phyloP scores from a whole-genome alignment of 352 stramenopile genomes.

The Pythium diclinum region DNA sequence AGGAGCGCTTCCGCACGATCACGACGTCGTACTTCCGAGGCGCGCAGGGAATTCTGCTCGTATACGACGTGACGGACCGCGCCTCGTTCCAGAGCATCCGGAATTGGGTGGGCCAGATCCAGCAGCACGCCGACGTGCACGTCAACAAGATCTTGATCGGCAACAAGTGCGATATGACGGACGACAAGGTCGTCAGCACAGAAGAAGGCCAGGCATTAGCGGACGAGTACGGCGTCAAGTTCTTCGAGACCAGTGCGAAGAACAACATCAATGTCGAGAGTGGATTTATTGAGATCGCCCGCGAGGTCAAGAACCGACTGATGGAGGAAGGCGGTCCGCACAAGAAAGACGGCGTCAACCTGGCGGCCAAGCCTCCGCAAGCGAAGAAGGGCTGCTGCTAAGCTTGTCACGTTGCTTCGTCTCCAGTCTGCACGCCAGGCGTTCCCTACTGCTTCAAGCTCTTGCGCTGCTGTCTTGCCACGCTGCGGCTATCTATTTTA shows the following conservation, averaged over 20 bases:
- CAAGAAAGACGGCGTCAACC: slow-evolving; percentile 85
- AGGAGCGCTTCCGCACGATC: slow-evolving; percentile 99
- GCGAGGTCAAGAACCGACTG: slow-evolving; percentile 87
- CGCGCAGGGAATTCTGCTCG: slow-evolving; percentile 97
- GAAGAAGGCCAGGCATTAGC: slow-evolving; percentile 94
- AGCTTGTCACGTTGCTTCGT: slow-evolving; percentile 8
- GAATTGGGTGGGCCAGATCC: slow-evolving; percentile 97
- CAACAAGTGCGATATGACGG: slow-evolving; percentile 99
- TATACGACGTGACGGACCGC: slow-evolving; percentile 98
- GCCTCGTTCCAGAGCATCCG: slow-evolving; percentile 97
- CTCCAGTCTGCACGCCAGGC: slow-evolving; percentile 11
- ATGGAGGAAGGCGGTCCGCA: slow-evolving; percentile 85
- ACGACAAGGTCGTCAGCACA: slow-evolving; percentile 95
- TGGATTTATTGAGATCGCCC: slow-evolving; percentile 87
- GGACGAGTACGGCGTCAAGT: slow-evolving; percentile 94
- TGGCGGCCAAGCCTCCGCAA: slow-evolving; percentile 67
- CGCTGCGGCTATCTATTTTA: slow-evolving; percentile 3
- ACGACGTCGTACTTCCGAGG: slow-evolving; percentile 99
- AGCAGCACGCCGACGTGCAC: slow-evolving; percentile 98
- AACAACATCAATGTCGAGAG: slow-evolving; percentile 96
- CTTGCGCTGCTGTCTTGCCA: slow-evolving; percentile 10
- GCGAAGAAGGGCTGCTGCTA: slow-evolving; percentile 88
- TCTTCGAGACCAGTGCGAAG: slow-evolving; percentile 95
- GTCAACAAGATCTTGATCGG: slow-evolving; percentile 99
- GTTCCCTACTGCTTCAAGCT: slow-evolving; percentile 5